Conservation (phyloP, 495 filamentous ascomycete genomes). For the Penicillium nucicola region DNA sequence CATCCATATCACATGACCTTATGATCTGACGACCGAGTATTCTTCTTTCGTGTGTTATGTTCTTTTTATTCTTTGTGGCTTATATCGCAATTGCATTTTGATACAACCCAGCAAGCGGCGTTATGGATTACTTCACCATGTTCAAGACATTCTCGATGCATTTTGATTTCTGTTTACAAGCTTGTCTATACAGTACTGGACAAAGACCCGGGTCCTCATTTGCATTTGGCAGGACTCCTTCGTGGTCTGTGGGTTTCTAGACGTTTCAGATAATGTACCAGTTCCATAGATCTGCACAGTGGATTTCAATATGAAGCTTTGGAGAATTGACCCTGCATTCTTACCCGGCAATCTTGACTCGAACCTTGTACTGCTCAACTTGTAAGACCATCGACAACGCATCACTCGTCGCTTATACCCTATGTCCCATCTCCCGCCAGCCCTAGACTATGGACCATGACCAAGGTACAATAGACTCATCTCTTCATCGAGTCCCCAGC, state of each 20-base stretch:
- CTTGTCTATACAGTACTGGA: background rate
- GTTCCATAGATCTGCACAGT: background rate
- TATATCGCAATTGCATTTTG: conserved; percentile 3
- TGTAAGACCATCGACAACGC: no score
- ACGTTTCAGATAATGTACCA: conserved; percentile 1
- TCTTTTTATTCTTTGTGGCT: background rate
- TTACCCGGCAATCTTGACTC: no score
- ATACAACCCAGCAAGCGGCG: conserved; percentile 9
- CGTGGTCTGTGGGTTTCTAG: background rate
- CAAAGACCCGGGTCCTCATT: background rate
- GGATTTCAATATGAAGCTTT: background rate
- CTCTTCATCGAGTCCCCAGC: no score
- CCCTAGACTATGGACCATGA: no score
- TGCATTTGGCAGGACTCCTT: conserved; percentile 8
- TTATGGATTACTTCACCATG: background rate
- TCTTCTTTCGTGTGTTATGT: conserved; percentile 1
- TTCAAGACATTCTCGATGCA: background rate
- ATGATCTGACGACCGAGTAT: conserved; percentile 20
- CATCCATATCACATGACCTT: conserved; percentile 1
- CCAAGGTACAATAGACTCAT: no score
- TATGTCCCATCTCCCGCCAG: no score
- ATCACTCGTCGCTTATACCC: no score
- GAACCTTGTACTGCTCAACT: no score
- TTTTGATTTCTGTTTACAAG: background rate
- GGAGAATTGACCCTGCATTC: no score